Percentiles rank a stretch among this genome's conserved stretches.
phyloP scores from a whole-genome alignment of 2,329 filamentous ascomycete species.

The Samsoniella hepiali region DNA sequence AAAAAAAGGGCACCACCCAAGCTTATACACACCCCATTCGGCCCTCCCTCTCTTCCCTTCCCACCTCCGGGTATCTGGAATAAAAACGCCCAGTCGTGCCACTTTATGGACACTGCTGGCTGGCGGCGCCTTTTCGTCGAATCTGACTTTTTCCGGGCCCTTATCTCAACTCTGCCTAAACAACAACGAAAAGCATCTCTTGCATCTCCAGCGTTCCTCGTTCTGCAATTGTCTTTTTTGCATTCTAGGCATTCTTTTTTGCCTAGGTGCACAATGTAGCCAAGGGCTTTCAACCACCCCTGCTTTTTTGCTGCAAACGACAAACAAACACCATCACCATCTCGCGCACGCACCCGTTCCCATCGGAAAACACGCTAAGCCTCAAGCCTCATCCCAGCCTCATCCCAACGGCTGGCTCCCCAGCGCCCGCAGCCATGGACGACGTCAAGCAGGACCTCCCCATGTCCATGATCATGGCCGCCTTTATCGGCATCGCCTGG shows the following conservation, averaged over 20 bases:
- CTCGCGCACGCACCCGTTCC: too few relatives aligned
- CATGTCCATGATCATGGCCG: conserved; percentile 35
- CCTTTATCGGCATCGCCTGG: conserved; percentile 35
- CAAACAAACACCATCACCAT: background rate
- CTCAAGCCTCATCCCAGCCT: background rate
- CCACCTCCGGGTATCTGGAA: conserved; percentile 1
- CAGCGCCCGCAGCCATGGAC: conserved; percentile 22
- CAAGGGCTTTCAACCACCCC: too few relatives aligned
- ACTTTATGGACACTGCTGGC: background rate
- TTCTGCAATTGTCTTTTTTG: too few relatives aligned
- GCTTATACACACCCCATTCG: too few relatives aligned
- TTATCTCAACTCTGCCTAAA: background rate
- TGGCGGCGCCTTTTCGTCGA: background rate
- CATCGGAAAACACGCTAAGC: background rate
- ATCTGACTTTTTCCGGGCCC: background rate
- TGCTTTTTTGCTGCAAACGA: too few relatives aligned
- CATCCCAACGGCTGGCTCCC: background rate
- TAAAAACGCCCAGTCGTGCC: conserved; percentile 9
- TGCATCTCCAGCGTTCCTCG: too few relatives aligned
- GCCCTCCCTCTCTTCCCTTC: background rate
- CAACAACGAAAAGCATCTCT: too few relatives aligned
- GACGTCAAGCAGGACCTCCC: conserved; percentile 24
- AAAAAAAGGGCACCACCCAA: background rate
- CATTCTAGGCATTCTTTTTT: too few relatives aligned
- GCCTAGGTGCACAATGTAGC: too few relatives aligned